phyloP scores from a whole-genome alignment of 192 early-diverging fungal genomes.

The Funneliformis mosseae region DNA sequence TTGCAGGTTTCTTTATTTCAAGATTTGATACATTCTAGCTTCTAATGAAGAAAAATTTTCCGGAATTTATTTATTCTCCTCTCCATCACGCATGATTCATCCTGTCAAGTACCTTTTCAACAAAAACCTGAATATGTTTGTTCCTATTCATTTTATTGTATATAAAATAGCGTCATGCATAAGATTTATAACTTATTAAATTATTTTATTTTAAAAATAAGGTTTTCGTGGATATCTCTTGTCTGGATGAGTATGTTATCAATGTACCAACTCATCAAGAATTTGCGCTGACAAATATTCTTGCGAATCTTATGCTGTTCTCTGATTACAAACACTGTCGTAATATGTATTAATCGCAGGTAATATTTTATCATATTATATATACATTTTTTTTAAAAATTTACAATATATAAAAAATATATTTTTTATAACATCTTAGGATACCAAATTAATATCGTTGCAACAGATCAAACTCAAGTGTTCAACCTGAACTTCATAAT shows the following conservation, averaged over 20 bases:
- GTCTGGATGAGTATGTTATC: slow-evolving; percentile 88
- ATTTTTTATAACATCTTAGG: slow-evolving; percentile 67
- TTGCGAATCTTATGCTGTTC: slow-evolving; percentile 97
- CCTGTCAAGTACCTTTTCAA: slow-evolving; percentile 86
- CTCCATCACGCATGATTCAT: slow-evolving; percentile 87
- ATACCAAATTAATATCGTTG: slow-evolving; percentile 91
- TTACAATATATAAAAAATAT: slow-evolving; percentile 12
- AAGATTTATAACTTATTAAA: not conserved
- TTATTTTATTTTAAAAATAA: no score
- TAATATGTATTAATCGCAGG: slow-evolving; percentile 99
- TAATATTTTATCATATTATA: slow-evolving; percentile 35
- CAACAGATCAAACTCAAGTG: slow-evolving; percentile 97
- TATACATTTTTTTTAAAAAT: not conserved
- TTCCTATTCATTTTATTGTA: slow-evolving; percentile 49
- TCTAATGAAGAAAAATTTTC: slow-evolving; percentile 93
- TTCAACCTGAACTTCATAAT: slow-evolving; percentile 82
- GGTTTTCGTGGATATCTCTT: slow-evolving; percentile 99
- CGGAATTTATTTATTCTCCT: slow-evolving; percentile 94
- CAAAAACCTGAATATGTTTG: slow-evolving; percentile 85
- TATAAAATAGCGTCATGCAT: not conserved
- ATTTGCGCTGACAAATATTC: slow-evolving; percentile 83
- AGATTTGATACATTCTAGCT: slow-evolving; percentile 90
- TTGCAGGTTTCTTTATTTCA: slow-evolving; percentile 72
- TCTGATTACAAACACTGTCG: slow-evolving; percentile 97
- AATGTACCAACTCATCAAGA: slow-evolving; percentile 93